Conservation (phyloP, 495 filamentous ascomycete species). For the Lichenothelia convexa region DNA sequence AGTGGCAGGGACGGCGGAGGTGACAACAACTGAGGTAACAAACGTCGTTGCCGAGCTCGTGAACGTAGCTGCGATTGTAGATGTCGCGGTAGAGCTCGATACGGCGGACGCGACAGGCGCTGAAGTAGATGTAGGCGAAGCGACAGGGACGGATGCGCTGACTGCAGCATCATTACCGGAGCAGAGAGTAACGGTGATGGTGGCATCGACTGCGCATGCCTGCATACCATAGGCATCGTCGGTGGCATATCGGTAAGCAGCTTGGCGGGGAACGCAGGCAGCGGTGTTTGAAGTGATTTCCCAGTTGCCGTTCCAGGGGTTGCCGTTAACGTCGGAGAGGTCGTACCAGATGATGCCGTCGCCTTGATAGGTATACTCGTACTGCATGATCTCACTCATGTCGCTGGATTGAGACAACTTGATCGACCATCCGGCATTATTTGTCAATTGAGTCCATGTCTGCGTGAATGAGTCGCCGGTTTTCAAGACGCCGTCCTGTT, state of each 20-base stretch:
- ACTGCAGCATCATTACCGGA: slow-evolving; percentile 6
- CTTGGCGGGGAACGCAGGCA: slow-evolving; percentile 9
- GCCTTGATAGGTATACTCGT: slow-evolving; percentile 14
- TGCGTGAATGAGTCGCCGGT: slow-evolving; percentile 6
- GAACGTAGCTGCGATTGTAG: too few relatives aligned
- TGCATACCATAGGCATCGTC: slow-evolving; percentile 17
- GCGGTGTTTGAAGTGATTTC: slow-evolving; percentile 9
- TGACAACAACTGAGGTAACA: too few relatives aligned
- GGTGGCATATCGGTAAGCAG: slow-evolving; percentile 14
- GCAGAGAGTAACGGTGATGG: slow-evolving; percentile 15
- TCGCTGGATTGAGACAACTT: slow-evolving; percentile 11
- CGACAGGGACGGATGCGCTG: slow-evolving; percentile 5
- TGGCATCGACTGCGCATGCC: slow-evolving; percentile 8
- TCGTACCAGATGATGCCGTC: slow-evolving; percentile 16
- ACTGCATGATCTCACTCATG: slow-evolving; percentile 11
- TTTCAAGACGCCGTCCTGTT: slow-evolving; percentile 4
- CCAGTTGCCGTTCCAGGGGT: slow-evolving; percentile 14
- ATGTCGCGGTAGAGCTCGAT: too few relatives aligned
- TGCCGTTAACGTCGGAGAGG: slow-evolving; percentile 14
- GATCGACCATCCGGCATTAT: slow-evolving; percentile 13
- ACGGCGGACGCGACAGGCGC: too few relatives aligned
- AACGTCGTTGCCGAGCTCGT: too few relatives aligned
- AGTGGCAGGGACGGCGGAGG: too few relatives aligned
- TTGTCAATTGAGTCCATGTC: slow-evolving; percentile 12
- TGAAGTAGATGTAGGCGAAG: too few relatives aligned